These are phyloP conservation scores for Platanus orientalis DNA, from an alignment of 164 flowering plant species.

Conservation along the genomic window DNA sequence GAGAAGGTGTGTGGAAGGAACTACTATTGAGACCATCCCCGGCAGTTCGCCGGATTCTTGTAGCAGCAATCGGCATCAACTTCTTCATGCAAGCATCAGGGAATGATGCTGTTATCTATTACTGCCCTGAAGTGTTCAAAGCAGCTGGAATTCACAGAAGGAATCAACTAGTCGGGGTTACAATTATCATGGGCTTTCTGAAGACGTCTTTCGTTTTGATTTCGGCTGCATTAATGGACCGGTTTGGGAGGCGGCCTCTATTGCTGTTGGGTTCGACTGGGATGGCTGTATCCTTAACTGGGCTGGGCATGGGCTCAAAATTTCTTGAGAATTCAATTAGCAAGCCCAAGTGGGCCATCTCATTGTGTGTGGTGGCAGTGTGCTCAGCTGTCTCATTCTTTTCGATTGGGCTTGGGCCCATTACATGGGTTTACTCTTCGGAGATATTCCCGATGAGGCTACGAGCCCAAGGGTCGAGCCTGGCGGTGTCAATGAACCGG, in stretches of 20 bases:
- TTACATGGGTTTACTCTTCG: conserved; percentile 76
- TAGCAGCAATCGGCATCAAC: conserved; percentile 72
- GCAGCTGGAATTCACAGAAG: conserved; percentile 52
- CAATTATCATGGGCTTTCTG: conserved; percentile 63
- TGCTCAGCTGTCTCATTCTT: conserved; percentile 75
- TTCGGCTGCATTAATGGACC: conserved; percentile 62
- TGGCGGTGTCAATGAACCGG: conserved; percentile 69
- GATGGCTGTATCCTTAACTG: conserved; percentile 42
- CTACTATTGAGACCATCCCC: conserved; percentile 41
- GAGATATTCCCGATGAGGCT: conserved; percentile 65
- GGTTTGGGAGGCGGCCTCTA: conserved; percentile 67
- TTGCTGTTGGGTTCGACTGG: conserved; percentile 64
- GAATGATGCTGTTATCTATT: conserved; percentile 79
- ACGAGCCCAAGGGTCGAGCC: conserved; percentile 60
- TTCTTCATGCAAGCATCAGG: conserved; percentile 97
- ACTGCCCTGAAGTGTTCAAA: conserved; percentile 68
- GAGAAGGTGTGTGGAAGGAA: conserved; percentile 71
- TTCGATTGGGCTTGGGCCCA: conserved; percentile 86
- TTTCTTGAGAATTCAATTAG: conserved; percentile 28
- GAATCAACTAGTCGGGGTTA: conserved; percentile 41
- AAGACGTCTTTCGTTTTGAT: conserved; percentile 58
- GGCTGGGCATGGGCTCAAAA: conserved; percentile 54
- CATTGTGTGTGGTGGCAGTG: conserved; percentile 47
- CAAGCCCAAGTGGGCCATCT: conserved; percentile 64
- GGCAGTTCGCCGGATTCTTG: conserved; percentile 48